Percentiles rank a stretch among this genome's conserved stretches.
Evolutionary conservation across 139 green algal genomes (phyloP).

Genomic region (Microglena sp.): DNA sequence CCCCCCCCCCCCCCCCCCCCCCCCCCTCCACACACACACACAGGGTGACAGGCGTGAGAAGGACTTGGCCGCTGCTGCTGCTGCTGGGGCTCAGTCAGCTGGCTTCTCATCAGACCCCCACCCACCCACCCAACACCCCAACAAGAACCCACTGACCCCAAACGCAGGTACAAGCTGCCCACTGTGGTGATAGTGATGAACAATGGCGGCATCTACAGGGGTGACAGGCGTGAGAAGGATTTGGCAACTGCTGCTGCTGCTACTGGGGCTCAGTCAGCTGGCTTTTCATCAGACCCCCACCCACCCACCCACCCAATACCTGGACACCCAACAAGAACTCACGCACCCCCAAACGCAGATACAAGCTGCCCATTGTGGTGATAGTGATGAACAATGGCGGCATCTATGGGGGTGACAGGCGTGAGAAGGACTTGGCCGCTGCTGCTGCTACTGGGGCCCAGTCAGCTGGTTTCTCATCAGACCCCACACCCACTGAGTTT

Average conservation of each 20-base stretch:
- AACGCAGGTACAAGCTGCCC: conserved; percentile 69
- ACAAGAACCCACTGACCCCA: not conserved
- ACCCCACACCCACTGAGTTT: conserved; percentile 68
- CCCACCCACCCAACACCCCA: too few relatives aligned
- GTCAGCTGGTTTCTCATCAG: conserved; percentile 21
- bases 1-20: too few relatives aligned
- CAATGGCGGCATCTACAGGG: conserved; percentile 76
- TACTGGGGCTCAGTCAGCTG: too few relatives aligned
- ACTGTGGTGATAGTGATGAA: conserved; percentile 69
- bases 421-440: conserved; percentile 18
- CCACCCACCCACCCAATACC: too few relatives aligned
- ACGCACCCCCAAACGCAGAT: conserved; percentile 23
- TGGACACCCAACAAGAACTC: too few relatives aligned
- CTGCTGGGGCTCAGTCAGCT: too few relatives aligned
- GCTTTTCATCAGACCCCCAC: too few relatives aligned
- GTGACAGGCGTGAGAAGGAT: conserved; percentile 43
- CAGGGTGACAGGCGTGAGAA: conserved; percentile 50
- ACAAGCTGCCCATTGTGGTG: conserved; percentile 62
- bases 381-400: conserved; percentile 76
- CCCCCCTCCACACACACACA: too few relatives aligned
- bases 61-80: conserved; percentile 23
- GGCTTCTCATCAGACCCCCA: too few relatives aligned
- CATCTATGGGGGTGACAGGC: conserved; percentile 72
- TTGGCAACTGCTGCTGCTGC: conserved; percentile 25
- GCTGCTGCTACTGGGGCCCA: conserved; percentile 29